phyloP scores from a whole-genome alignment of 108 stramenopile genomes.

The Phaeodactylum tricornutum region DNA sequence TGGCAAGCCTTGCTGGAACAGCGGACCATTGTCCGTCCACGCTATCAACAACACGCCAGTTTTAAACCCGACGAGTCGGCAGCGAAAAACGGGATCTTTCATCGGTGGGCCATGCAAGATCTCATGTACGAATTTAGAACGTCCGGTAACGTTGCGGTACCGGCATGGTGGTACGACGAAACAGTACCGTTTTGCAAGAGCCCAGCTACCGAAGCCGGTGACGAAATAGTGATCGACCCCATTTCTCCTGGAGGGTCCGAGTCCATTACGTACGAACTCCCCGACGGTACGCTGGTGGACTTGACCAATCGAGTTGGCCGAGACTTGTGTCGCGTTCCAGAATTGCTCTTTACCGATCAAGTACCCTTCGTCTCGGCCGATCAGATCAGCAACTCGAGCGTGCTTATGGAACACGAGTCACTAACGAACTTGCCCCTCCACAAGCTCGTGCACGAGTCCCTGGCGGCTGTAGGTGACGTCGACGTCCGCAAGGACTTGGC shows the following conservation, averaged over 20 bases:
- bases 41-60: slow-evolving; percentile 30
- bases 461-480: slow-evolving; percentile 63
- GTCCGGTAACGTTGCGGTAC: slow-evolving; percentile 13
- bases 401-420: slow-evolving; percentile 8
- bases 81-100: slow-evolving; percentile 28
- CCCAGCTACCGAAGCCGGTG: slow-evolving; percentile 5
- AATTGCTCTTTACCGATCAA: slow-evolving; percentile 52
- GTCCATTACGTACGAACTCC: slow-evolving; percentile 31
- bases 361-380: slow-evolving; percentile 28
- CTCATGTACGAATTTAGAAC: slow-evolving; percentile 75
- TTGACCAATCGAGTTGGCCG: slow-evolving; percentile 36
- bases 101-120: slow-evolving; percentile 61
- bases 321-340: slow-evolving; percentile 52
- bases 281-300: slow-evolving; percentile 60
- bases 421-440: slow-evolving; percentile 51
- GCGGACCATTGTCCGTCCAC: slow-evolving; percentile 23
- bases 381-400: slow-evolving; percentile 3
- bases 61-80: slow-evolving; percentile 10
- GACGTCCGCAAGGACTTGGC: slow-evolving; percentile 76
- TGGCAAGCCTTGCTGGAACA: slow-evolving; percentile 50
- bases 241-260: slow-evolving; percentile 7
- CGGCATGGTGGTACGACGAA: slow-evolving; percentile 5
- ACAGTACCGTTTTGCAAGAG: slow-evolving; percentile 12
- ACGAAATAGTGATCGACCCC: slow-evolving; percentile 7
- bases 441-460: slow-evolving; percentile 51